Conservation (phyloP, 495 filamentous ascomycete genomes). For the Thozetella sp. region DNA sequence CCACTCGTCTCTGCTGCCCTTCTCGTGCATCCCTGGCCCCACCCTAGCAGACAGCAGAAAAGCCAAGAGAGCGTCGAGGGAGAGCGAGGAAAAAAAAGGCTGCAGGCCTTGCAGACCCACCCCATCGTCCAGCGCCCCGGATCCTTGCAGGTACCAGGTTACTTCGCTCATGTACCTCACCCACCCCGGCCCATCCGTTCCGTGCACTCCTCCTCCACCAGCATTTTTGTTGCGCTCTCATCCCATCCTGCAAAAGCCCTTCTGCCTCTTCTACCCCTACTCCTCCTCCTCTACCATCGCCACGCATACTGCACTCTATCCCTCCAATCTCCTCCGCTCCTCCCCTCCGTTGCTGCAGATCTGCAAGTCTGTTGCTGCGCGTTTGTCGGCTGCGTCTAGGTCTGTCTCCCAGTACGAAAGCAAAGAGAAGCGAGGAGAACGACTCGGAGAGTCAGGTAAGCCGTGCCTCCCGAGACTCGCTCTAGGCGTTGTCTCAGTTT, state of each 20-base stretch:
- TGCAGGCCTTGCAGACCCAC: no score
- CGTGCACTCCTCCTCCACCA: constrained; percentile 7
- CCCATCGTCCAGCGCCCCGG: constrained; percentile 1
- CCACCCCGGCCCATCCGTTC: constrained; percentile 4
- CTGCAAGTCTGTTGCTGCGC: neutral
- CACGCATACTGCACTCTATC: constrained; percentile 1
- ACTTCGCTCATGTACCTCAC: neutral
- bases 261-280: constrained; percentile 5
- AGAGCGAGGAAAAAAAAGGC: neutral
- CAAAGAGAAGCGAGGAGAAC: no score
- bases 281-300: constrained; percentile 10
- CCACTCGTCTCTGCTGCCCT: neutral
- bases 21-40: no score
- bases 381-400: neutral
- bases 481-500: constrained; percentile 3
- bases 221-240: constrained; percentile 10
- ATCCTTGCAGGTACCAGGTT: constrained; percentile 10
- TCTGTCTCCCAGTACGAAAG: neutral
- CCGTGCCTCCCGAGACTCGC: constrained; percentile 1
- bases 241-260: constrained; percentile 6
- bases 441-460: no score
- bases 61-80: neutral
- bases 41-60: no score
- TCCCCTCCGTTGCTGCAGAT: constrained; percentile 2
- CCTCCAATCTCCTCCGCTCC: neutral